These are phyloP conservation scores for Candida argentea DNA, from an alignment of 805 yeast species.

Conservation along the genomic window DNA sequence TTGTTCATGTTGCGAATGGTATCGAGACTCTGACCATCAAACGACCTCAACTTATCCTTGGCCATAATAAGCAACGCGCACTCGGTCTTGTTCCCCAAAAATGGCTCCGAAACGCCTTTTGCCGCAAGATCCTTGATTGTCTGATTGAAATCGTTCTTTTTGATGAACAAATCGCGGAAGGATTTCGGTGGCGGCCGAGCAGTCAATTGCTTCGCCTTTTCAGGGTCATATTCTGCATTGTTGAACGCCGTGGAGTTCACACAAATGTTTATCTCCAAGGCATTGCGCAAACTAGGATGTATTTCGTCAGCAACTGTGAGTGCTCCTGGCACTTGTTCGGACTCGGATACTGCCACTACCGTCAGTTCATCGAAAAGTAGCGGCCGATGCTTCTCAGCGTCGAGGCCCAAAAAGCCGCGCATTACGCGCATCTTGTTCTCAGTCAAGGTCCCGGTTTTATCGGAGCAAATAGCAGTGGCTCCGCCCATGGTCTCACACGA, in stretches of 20 bases:
- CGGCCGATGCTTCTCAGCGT: constrained; percentile 10
- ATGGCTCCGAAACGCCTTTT: constrained; percentile 40
- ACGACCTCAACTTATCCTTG: constrained; percentile 40
- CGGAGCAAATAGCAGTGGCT: constrained; percentile 94
- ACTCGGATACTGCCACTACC: constrained; percentile 2
- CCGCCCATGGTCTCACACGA: constrained; percentile 99
- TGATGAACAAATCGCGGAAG: constrained; percentile 17
- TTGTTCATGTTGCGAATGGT: constrained; percentile 15
- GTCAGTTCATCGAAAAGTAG: constrained; percentile 45
- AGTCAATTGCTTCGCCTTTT: constrained; percentile 14
- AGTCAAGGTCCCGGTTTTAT: constrained; percentile 94
- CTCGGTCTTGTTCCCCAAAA: constrained; percentile 90
- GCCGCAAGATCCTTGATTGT: constrained; percentile 5
- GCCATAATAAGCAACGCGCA: constrained; percentile 74
- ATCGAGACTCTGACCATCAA: constrained; percentile 35
- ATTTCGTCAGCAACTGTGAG: constrained; percentile 12
- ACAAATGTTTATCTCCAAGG: constrained; percentile 45
- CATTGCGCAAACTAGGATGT: constrained; percentile 11
- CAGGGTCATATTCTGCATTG: constrained; percentile 36
- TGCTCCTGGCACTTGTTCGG: constrained; percentile 14
- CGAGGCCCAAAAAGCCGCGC: constrained; percentile 53
- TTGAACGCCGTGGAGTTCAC: constrained; percentile 90
- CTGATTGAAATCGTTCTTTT: constrained; percentile 6
- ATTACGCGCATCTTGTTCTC: constrained; percentile 91
- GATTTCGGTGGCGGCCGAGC: constrained; percentile 20